These are phyloP conservation scores for Alternaria postmessia DNA, from an alignment of 2,329 filamentous ascomycete species.

Conservation along the genomic window DNA sequence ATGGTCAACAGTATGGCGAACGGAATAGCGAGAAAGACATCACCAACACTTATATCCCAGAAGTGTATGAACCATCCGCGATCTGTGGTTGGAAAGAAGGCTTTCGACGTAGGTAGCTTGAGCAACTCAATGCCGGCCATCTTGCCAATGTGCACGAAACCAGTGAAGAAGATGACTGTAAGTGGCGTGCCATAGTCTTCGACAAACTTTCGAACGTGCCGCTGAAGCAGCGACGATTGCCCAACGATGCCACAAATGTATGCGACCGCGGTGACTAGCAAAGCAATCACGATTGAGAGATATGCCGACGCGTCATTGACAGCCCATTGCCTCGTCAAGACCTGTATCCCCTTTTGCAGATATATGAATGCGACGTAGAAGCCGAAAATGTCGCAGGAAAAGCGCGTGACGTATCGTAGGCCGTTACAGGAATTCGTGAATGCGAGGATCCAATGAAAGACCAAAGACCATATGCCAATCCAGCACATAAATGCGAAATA, in stretches of 20 bases:
- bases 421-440: conserved; percentile 87
- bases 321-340: conserved; percentile 77
- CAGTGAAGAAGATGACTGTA: conserved; percentile 78
- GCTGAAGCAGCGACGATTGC: conserved; percentile 73
- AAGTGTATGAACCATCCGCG: conserved; percentile 81
- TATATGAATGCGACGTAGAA: conserved; percentile 95
- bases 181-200: conserved; percentile 86
- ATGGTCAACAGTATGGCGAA: conserved; percentile 85
- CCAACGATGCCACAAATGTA: conserved; percentile 79
- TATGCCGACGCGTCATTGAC: conserved; percentile 71
- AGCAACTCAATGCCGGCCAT: conserved; percentile 76
- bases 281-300: conserved; percentile 76
- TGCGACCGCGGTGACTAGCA: conserved; percentile 79
- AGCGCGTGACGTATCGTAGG: conserved; percentile 87
- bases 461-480: conserved; percentile 86
- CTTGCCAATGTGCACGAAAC: conserved; percentile 85
- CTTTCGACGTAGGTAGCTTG: conserved; percentile 75
- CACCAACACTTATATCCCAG: conserved; percentile 75
- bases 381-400: conserved; percentile 92
- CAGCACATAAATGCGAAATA: conserved; percentile 92
- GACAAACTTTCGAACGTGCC: conserved; percentile 80
- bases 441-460: conserved; percentile 85
- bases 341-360: conserved; percentile 88
- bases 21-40: conserved; percentile 85
- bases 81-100: conserved; percentile 79